Conservation (phyloP, 75 land plant species). For the Adiantum capillusveneris region DNA sequence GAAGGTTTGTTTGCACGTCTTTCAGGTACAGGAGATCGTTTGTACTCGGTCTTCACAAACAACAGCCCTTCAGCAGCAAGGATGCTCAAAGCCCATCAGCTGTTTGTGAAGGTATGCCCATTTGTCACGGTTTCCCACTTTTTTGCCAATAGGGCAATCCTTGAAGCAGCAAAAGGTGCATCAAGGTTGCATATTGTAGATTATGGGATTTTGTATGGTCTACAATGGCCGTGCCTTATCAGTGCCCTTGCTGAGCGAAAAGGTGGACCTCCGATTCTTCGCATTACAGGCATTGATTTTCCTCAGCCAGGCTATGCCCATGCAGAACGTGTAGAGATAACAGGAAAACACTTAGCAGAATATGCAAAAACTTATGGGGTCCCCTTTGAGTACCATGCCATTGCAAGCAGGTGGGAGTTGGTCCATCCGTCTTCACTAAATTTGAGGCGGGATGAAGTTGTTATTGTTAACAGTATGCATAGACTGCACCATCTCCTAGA, state of each 20-base stretch:
- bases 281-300: slow-evolving; percentile 78
- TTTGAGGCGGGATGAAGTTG: slow-evolving; percentile 41
- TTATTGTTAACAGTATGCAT: slow-evolving; percentile 57
- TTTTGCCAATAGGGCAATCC: slow-evolving; percentile 43
- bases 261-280: slow-evolving; percentile 69
- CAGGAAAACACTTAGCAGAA: slow-evolving; percentile 46
- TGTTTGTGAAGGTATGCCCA: slow-evolving; percentile 44
- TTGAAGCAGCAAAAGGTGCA: slow-evolving; percentile 36
- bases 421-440: slow-evolving; percentile 45
- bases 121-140: slow-evolving; percentile 48
- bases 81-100: slow-evolving; percentile 63
- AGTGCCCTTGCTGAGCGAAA: slow-evolving; percentile 34
- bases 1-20: slow-evolving; percentile 64
- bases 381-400: slow-evolving; percentile 65
- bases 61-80: slow-evolving; percentile 36
- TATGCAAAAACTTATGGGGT: slow-evolving; percentile 48
- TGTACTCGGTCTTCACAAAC: slow-evolving; percentile 28
- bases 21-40: slow-evolving; percentile 57
- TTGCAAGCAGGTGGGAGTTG: slow-evolving; percentile 79
- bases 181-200: slow-evolving; percentile 56
- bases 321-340: slow-evolving; percentile 58
- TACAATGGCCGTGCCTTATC: slow-evolving; percentile 74
- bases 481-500: slow-evolving; percentile 53
- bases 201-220: slow-evolving; percentile 66
- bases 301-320: slow-evolving; percentile 72